These are phyloP conservation scores for Leccinum pachyderme DNA, from an alignment of 1,284 basidiomycete genomes.

Conservation along the genomic window DNA sequence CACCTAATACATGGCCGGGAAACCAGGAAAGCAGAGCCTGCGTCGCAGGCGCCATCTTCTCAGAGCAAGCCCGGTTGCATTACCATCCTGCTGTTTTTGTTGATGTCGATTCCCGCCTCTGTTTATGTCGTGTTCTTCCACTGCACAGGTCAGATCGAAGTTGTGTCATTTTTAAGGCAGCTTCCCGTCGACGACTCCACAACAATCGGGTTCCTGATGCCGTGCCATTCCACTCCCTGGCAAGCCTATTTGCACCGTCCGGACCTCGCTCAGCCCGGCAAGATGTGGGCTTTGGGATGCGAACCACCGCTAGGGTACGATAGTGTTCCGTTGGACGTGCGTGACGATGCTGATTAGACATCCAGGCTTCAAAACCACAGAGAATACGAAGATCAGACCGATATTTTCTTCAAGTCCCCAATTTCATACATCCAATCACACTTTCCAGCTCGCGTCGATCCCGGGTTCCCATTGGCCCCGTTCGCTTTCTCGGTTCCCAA, in stretches of 20 bases:
- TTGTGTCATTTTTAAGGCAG: constrained; percentile 61
- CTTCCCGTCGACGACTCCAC: constrained; percentile 49
- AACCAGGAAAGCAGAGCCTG: background rate
- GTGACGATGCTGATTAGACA: constrained; percentile 9
- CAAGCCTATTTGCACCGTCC: constrained; percentile 83
- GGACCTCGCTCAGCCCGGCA: constrained; percentile 49
- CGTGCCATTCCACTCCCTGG: constrained; percentile 98
- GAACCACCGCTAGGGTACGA: constrained; percentile 83
- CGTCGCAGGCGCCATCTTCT: constrained; percentile 10
- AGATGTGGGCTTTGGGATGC: constrained; percentile 84
- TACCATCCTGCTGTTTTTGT: constrained; percentile 43
- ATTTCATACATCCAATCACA: constrained; percentile 58
- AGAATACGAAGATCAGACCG: constrained; percentile 79
- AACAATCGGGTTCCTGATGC: constrained; percentile 86
- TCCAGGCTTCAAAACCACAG: constrained; percentile 49
- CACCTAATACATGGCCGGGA: constrained; percentile 36
- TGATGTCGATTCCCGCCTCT: constrained; percentile 56
- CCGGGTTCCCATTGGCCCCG: constrained; percentile 63
- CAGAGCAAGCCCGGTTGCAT: constrained; percentile 5
- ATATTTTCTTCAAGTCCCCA: constrained; percentile 80
- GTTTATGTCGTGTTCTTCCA: constrained; percentile 74
- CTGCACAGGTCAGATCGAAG: constrained; percentile 73
- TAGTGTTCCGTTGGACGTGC: background rate
- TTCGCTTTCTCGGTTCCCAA: constrained; percentile 58
- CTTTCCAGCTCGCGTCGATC: constrained; percentile 66